These are phyloP conservation scores for Hyphodiscus sp. DNA, from an alignment of 2,329 filamentous ascomycete genomes.

Conservation along the genomic window DNA sequence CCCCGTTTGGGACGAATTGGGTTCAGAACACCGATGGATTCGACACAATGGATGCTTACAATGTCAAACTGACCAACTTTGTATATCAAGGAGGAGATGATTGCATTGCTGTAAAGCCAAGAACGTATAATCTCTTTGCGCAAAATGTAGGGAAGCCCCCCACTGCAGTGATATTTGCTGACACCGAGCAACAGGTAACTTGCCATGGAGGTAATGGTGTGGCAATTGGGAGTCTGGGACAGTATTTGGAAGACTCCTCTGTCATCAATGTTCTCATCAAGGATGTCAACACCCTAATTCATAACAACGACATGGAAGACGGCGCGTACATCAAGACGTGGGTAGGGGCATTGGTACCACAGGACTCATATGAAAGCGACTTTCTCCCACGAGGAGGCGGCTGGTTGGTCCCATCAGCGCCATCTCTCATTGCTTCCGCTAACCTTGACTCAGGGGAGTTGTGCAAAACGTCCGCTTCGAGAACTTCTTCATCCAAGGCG, in stretches of 20 bases:
- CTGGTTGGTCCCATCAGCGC: constrained; percentile 30
- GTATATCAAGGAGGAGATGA: constrained; percentile 51
- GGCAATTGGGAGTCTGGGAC: constrained; percentile 48
- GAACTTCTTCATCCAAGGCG: constrained; percentile 44
- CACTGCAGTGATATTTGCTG: not conserved
- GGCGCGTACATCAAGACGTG: constrained; percentile 51
- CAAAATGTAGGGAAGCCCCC: constrained; percentile 33
- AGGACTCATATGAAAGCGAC: constrained; percentile 42
- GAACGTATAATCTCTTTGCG: constrained; percentile 44
- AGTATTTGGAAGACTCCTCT: constrained; percentile 47
- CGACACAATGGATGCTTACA: constrained; percentile 48
- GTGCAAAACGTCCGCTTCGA: constrained; percentile 44
- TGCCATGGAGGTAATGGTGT: constrained; percentile 50
- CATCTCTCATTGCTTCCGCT: not conserved
- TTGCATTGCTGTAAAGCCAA: constrained; percentile 50
- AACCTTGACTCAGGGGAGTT: constrained; percentile 30
- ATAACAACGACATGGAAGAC: constrained; percentile 42
- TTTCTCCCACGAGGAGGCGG: constrained; percentile 44
- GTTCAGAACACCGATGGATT: constrained; percentile 53
- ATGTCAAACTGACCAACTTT: constrained; percentile 44
- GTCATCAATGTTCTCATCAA: constrained; percentile 44
- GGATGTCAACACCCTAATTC: constrained; percentile 38
- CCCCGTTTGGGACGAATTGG: constrained; percentile 47
- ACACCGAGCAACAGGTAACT: constrained; percentile 25
- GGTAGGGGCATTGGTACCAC: constrained; percentile 41